Evolutionary conservation across 2,329 filamentous ascomycete genomes (phyloP).

Genomic region (Chaetomium sp.): DNA sequence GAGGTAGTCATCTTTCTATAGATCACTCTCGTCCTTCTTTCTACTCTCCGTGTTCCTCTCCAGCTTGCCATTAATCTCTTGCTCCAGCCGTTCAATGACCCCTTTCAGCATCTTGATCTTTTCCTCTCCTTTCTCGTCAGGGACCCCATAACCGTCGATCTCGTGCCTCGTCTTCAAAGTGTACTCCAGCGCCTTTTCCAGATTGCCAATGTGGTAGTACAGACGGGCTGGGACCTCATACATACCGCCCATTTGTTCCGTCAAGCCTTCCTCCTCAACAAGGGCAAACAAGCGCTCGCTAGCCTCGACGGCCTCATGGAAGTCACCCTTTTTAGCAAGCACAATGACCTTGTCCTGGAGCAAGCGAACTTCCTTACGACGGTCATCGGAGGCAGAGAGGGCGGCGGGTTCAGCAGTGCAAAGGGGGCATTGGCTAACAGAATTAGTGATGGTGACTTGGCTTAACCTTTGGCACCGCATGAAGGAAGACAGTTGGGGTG

Average conservation of each 20-base stretch:
- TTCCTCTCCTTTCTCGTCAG: conserved; percentile 14
- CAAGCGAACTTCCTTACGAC: conserved; percentile 17
- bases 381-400: conserved; percentile 22
- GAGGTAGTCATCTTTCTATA: no score
- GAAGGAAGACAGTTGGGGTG: background rate
- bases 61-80: conserved; percentile 18
- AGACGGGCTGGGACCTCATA: conserved; percentile 32
- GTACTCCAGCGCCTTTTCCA: conserved; percentile 30
- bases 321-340: conserved; percentile 28
- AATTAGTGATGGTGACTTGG: background rate
- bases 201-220: conserved; percentile 32
- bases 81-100: conserved; percentile 20
- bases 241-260: conserved; percentile 27
- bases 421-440: conserved; percentile 27
- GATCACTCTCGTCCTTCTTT: background rate
- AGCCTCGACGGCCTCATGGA: conserved; percentile 21
- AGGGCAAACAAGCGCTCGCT: conserved; percentile 27
- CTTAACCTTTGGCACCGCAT: background rate
- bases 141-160: conserved; percentile 24
- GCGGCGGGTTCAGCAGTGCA: conserved; percentile 22
- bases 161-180: conserved; percentile 23
- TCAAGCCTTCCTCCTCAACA: conserved; percentile 29
- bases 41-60: background rate
- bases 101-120: conserved; percentile 25
- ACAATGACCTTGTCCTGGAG: conserved; percentile 22